Conservation (phyloP, 2,329 filamentous ascomycete genomes). For the Xylariaceae sp. region DNA sequence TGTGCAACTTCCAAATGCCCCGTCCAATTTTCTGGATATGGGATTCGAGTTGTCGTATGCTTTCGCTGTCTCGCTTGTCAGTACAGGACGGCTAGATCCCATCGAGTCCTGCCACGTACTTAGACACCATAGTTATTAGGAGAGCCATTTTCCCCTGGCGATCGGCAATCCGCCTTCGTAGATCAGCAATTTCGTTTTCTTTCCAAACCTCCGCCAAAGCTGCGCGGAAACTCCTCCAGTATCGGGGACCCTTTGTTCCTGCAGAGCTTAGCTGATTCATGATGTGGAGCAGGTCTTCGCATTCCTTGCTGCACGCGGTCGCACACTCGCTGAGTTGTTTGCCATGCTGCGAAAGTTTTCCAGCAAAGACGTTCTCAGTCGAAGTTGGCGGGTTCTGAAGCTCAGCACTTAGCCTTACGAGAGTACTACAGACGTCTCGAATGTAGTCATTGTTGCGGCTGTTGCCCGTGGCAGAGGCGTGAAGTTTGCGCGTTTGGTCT, state of each 20-base stretch:
- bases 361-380: background rate
- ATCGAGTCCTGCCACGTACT: background rate
- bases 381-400: background rate
- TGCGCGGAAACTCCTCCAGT: conserved; percentile 6
- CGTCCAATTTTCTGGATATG: background rate
- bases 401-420: conserved; percentile 1
- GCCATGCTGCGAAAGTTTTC: conserved; percentile 1
- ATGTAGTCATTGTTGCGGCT: conserved; percentile 3
- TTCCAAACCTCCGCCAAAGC: conserved; percentile 6
- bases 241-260: conserved; percentile 2
- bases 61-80: background rate
- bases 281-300: conserved; percentile 7
- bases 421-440: conserved; percentile 5
- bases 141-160: conserved; percentile 6
- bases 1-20: conserved; percentile 1
- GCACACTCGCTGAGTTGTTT: conserved; percentile 3
- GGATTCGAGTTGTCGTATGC: background rate
- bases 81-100: background rate
- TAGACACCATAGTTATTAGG: conserved; percentile 2
- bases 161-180: conserved; percentile 3
- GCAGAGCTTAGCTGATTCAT: conserved; percentile 3
- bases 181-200: conserved; percentile 6
- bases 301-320: conserved; percentile 2
- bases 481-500: background rate
- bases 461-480: conserved; percentile 4